Percentiles rank a stretch among this genome's conserved stretches.
Conservation (phyloP, 345 rosid species). For the Eucalyptus cloeziana region DNA sequence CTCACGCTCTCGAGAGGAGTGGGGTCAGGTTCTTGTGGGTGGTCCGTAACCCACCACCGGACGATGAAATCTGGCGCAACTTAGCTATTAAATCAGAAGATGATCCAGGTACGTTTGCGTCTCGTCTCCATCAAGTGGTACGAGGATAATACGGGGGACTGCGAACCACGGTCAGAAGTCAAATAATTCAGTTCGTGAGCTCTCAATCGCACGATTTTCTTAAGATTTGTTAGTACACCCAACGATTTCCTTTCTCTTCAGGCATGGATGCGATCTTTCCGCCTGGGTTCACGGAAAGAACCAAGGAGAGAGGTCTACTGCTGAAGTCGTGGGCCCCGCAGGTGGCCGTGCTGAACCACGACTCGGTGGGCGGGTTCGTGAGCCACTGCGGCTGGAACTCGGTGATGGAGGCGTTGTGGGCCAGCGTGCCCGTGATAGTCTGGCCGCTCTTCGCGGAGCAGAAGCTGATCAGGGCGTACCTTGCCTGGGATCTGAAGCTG, state of each 20-base stretch:
- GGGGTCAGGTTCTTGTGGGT: slow-evolving; percentile 18
- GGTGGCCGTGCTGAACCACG: slow-evolving; percentile 7
- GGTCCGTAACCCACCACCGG: slow-evolving; percentile 11
- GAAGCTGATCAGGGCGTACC: neutral
- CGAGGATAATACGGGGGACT: neutral
- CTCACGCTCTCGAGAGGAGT: slow-evolving; percentile 21
- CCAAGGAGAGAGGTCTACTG: slow-evolving; percentile 9
- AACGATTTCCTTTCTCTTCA: neutral
- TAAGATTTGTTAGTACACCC: neutral
- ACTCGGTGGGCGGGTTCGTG: slow-evolving; percentile 20
- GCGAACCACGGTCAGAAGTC: neutral
- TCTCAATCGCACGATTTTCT: neutral
- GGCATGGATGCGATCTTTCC: neutral
- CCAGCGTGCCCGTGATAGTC: slow-evolving; percentile 1
- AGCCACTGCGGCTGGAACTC: slow-evolving; percentile 42
- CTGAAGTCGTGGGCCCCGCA: slow-evolving; percentile 32
- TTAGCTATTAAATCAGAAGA: neutral
- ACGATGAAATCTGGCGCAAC: neutral
- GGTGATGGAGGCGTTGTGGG: slow-evolving; percentile 13
- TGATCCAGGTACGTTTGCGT: neutral
- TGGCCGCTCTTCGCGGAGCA: slow-evolving; percentile 12
- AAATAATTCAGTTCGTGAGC: neutral
- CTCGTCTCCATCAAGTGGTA: neutral
- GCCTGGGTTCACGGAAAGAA: slow-evolving; percentile 12
- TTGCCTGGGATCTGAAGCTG: neutral